Evolutionary conservation across 2,329 filamentous ascomycete genomes (phyloP).

Genomic region (Penicillium sp.): DNA sequence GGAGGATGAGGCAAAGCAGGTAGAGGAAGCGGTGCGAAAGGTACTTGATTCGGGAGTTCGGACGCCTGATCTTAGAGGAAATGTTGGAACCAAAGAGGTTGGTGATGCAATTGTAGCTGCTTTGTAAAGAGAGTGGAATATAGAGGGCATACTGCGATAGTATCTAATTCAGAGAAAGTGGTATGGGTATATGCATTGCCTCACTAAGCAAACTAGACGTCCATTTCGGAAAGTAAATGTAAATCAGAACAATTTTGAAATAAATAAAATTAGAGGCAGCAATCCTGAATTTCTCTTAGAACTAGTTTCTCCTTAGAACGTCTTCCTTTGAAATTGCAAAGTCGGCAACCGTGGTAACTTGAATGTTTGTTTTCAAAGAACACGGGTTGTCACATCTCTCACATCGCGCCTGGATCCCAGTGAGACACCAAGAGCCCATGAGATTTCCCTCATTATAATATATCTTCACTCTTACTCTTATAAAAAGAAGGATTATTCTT

Average conservation of each 20-base stretch:
- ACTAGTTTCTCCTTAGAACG: too few species aligned
- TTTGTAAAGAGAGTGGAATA: conserved; percentile 49
- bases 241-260: too few species aligned
- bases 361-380: conserved; percentile 4
- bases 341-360: background rate
- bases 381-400: background rate
- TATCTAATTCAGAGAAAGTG: background rate
- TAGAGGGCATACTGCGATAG: background rate
- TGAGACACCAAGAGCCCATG: background rate
- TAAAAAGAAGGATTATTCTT: background rate
- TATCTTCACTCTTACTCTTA: background rate
- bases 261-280: too few species aligned
- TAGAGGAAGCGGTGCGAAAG: conserved; percentile 77
- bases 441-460: background rate
- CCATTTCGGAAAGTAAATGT: too few species aligned
- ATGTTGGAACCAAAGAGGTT: conserved; percentile 69
- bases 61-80: conserved; percentile 81
- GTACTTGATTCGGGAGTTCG: conserved; percentile 75
- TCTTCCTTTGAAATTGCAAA: background rate
- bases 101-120: conserved; percentile 77
- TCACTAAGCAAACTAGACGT: too few species aligned
- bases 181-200: too few species aligned
- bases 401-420: background rate
- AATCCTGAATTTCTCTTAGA: too few species aligned
- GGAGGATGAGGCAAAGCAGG: conserved; percentile 71